These are phyloP conservation scores for Penstemon newberryi DNA, from an alignment of 257 asterid genomes.

Conservation along the genomic window DNA sequence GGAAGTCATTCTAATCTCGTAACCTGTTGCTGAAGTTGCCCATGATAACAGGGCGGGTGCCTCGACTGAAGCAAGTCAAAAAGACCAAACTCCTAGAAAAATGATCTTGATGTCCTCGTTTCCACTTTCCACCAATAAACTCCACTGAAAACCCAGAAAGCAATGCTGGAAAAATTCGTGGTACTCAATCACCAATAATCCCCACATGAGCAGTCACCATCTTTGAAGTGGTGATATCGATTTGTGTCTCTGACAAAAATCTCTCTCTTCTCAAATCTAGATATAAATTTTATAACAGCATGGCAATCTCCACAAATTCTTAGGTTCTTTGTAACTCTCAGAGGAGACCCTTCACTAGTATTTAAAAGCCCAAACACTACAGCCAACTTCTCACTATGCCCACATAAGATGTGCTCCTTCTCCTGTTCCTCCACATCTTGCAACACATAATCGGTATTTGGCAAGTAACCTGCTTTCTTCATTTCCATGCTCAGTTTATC, in stretches of 20 bases:
- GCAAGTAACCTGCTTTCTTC: conserved; percentile 70
- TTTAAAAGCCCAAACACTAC: conserved; percentile 77
- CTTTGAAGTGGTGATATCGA: conserved; percentile 85
- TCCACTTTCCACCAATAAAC: too few species aligned
- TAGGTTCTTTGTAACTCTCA: conserved; percentile 81
- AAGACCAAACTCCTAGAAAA: too few species aligned
- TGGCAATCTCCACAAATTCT: conserved; percentile 95
- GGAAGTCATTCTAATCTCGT: too few species aligned
- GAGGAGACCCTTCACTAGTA: conserved; percentile 60
- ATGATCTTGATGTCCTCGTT: too few species aligned
- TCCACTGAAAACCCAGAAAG: too few species aligned
- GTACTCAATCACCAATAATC: conserved; percentile 75
- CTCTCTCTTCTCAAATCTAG: conserved; percentile 72
- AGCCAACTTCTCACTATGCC: conserved; percentile 94
- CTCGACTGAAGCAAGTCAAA: too few species aligned
- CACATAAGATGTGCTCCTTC: conserved; percentile 83
- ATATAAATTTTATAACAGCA: conserved; percentile 66
- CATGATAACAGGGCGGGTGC: too few species aligned
- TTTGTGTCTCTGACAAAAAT: conserved; percentile 81
- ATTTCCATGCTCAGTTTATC: conserved; percentile 56
- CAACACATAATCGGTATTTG: conserved; percentile 61
- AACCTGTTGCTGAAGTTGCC: too few species aligned
- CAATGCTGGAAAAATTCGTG: background rate
- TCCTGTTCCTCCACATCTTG: conserved; percentile 98
- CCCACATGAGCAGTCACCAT: conserved; percentile 79